A percentile compares a stretch with the other conserved stretches of the same genome.
Conservation (phyloP, 1,284 basidiomycete genomes). For the Kwoniella shivajii region DNA sequence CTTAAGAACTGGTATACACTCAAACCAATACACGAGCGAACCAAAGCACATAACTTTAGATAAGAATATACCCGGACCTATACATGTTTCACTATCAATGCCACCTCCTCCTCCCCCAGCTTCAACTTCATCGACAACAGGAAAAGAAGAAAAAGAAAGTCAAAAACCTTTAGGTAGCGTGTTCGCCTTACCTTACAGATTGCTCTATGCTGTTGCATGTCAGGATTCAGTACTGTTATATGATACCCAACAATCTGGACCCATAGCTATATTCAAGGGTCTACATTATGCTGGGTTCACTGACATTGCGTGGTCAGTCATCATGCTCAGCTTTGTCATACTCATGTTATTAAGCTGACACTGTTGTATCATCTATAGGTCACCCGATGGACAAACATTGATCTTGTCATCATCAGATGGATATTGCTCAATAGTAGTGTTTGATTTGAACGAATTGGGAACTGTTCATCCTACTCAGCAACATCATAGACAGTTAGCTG, state of each 20-base stretch:
- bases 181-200: conserved; percentile 88
- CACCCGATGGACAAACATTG: conserved; percentile 89
- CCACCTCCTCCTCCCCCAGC: conserved; percentile 53
- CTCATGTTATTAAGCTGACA: background rate
- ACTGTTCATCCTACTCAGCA: conserved; percentile 83
- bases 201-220: conserved; percentile 94
- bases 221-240: conserved; percentile 95
- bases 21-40: conserved; percentile 49
- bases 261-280: conserved; percentile 89
- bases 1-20: conserved; percentile 62
- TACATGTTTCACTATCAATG: conserved; percentile 50
- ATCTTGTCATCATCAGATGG: conserved; percentile 92
- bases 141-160: conserved; percentile 37
- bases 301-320: conserved; percentile 86
- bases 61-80: conserved; percentile 60
- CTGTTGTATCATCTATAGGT: conserved; percentile 61
- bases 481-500: conserved; percentile 78
- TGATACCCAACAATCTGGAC: conserved; percentile 94
- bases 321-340: background rate
- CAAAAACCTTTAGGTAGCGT: conserved; percentile 54
- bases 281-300: conserved; percentile 98
- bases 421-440: conserved; percentile 88
- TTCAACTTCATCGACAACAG: conserved; percentile 49
- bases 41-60: conserved; percentile 68
- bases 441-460: conserved; percentile 81